Base-by-base conservation (phyloP, 2,329 filamentous ascomycete species). In the Arthrobotrys sinensis region DNA sequence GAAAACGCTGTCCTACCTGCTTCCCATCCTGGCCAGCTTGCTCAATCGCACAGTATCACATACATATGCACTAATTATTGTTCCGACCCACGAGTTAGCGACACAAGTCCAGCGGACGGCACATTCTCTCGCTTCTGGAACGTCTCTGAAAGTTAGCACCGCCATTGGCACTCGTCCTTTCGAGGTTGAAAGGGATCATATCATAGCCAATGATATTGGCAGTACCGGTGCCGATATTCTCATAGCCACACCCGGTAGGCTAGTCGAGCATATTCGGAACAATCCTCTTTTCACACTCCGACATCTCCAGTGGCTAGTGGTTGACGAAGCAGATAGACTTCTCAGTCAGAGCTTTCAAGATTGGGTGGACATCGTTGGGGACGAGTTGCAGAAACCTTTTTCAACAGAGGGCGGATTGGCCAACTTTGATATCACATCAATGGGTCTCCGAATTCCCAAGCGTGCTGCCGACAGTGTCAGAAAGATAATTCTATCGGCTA, bases 241-340 rank as follows among this genome's bases (percentile, higher is more conserved):
- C 28, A 92, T 97, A 63, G 96, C 93, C 83, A 98, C 95, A 0
- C 95, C 95, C 0, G 96, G 96, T 76, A 90, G 95, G 80, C 88
- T 98, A 0, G 93, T 98, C 3, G 95, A 98, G 82, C 95, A 98
- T 84, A 88, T 97, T 63, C 91, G 91, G 80, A 90, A 91, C 76
- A 98, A 95, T 0, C 89, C 90, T 2, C 94, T 93, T 0, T 97
- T 98, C 83, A 89, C 88, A 0, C 86, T 98, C 21, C 89, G 92
- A 71, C 88, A 92, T 82, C 87, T 97, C 3, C 89, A 92, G 78
- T 98, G 94, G 94, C 87, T 98, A 0, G 89, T 97, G 1, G 92
- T 97, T 53, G 95, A 98, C 82, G 95, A 98, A 85, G 96, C 95
- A 10, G 95, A 98, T 84, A 93, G 96, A 83, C 86, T 98, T 11